Conservation (phyloP, 2,329 filamentous ascomycete genomes). For the Ilyonectria mors-panacis region DNA sequence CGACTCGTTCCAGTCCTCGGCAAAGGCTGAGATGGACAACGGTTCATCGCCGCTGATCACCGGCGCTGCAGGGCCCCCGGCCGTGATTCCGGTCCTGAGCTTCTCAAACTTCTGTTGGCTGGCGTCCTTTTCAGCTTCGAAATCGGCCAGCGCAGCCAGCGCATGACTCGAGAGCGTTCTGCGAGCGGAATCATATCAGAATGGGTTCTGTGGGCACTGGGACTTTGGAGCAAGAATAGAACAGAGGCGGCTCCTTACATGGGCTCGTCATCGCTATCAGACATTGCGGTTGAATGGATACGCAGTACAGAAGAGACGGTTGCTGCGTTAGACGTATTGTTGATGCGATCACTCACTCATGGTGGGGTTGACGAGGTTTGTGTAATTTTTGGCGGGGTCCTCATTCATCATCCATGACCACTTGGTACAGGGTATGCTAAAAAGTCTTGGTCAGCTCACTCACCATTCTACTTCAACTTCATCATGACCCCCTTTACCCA, state of each 20-base stretch:
- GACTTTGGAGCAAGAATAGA: not conserved
- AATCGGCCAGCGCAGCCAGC: slow-evolving; percentile 79
- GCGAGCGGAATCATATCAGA: not conserved
- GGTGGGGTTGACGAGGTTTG: slow-evolving; percentile 20
- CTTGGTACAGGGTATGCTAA: slow-evolving; percentile 37
- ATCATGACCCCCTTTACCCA: not conserved
- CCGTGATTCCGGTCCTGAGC: slow-evolving; percentile 55
- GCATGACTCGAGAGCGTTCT: slow-evolving; percentile 75
- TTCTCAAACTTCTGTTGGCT: slow-evolving; percentile 77
- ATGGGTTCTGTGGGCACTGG: not conserved
- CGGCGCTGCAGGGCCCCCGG: slow-evolving; percentile 57
- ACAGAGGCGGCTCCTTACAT: slow-evolving; percentile 56
- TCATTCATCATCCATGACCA: not conserved
- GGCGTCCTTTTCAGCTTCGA: slow-evolving; percentile 80
- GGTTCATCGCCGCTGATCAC: slow-evolving; percentile 38
- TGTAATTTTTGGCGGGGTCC: slow-evolving; percentile 37
- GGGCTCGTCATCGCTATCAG: slow-evolving; percentile 62
- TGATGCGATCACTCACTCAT: not conserved
- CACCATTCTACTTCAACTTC: not conserved
- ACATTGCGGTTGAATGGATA: slow-evolving; percentile 39
- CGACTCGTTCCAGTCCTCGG: slow-evolving; percentile 86
- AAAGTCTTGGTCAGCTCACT: not conserved
- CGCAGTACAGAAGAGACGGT: not conserved
- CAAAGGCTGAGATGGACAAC: slow-evolving; percentile 78
- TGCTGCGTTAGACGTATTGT: not conserved